Evolutionary conservation across 345 rosid species (phyloP).

Genomic region (Noccaea caerulescens): DNA sequence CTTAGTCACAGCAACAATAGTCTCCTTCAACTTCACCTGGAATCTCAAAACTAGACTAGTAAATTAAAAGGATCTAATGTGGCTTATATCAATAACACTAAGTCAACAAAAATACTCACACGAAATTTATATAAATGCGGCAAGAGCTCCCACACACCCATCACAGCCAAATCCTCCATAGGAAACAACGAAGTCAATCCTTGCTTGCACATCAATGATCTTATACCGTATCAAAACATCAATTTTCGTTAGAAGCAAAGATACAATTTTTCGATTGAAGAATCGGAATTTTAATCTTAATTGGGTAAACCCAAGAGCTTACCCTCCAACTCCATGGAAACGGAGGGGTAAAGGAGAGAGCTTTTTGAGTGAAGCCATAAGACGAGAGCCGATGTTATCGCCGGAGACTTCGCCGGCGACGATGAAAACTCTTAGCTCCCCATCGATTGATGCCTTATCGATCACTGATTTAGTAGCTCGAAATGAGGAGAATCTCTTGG

Average conservation of each 20-base stretch:
- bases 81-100: not conserved
- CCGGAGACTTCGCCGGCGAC: conserved; percentile 96
- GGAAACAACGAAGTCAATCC: conserved; percentile 77
- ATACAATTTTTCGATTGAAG: not conserved
- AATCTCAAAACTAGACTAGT: conserved; percentile 24
- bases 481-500: conserved; percentile 46
- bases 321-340: conserved; percentile 97
- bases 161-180: conserved; percentile 88
- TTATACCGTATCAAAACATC: conserved; percentile 29
- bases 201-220: conserved; percentile 77
- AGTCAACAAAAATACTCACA: conserved; percentile 52
- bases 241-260: conserved; percentile 4
- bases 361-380: conserved; percentile 72
- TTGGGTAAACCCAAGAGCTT: conserved; percentile 21
- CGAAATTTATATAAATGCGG: conserved; percentile 79
- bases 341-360: conserved; percentile 72
- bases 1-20: conserved; percentile 65
- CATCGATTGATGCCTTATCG: conserved; percentile 61
- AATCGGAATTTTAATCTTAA: not conserved
- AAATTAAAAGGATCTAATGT: not conserved
- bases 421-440: conserved; percentile 79
- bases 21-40: conserved; percentile 70
- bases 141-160: conserved; percentile 90
- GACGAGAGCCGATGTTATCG: conserved; percentile 82
- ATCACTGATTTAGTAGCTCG: conserved; percentile 46